Evolutionary conservation across 768 basidiomycete genomes (phyloP).

Genomic region (Phylloporus sp.): DNA sequence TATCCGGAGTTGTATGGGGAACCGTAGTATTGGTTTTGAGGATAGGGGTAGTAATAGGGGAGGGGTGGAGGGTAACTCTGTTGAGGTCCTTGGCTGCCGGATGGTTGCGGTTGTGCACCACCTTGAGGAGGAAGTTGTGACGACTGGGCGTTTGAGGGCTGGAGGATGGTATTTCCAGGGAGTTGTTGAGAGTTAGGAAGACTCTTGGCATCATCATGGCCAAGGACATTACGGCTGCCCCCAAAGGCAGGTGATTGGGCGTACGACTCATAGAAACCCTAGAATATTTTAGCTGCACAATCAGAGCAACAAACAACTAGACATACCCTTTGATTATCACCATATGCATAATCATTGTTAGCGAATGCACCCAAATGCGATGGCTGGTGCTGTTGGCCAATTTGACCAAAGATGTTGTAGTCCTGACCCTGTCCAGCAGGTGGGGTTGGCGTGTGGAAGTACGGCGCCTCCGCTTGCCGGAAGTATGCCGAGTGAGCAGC

Average conservation of each 20-base stretch:
- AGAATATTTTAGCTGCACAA: slow-evolving; percentile 16
- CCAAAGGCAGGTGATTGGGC: slow-evolving; percentile 60
- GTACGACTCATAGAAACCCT: slow-evolving; percentile 81
- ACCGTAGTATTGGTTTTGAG: slow-evolving; percentile 75
- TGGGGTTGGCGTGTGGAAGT: slow-evolving; percentile 78
- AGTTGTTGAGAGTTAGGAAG: slow-evolving; percentile 59
- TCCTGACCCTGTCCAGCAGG: slow-evolving; percentile 63
- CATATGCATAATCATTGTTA: slow-evolving; percentile 64
- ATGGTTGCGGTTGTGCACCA: slow-evolving; percentile 52
- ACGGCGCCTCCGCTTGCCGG: slow-evolving; percentile 65
- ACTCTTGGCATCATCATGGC: slow-evolving; percentile 75
- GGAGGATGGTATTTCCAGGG: slow-evolving; percentile 45
- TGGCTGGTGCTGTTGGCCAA: slow-evolving; percentile 50
- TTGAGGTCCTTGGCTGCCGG: slow-evolving; percentile 59
- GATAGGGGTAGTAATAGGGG: slow-evolving; percentile 62
- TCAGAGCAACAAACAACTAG: neutral
- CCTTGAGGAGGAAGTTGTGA: slow-evolving; percentile 50
- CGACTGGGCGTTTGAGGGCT: slow-evolving; percentile 50
- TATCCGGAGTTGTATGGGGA: slow-evolving; percentile 61
- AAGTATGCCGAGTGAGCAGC: slow-evolving; percentile 64
- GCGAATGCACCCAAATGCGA: slow-evolving; percentile 53
- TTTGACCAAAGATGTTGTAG: slow-evolving; percentile 64
- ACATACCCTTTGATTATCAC: slow-evolving; percentile 62
- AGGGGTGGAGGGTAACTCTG: slow-evolving; percentile 62
- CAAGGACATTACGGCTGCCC: slow-evolving; percentile 54